A percentile compares a stretch with the other conserved stretches of the same genome.
phyloP scores from a whole-genome alignment of 495 filamentous ascomycete species.

The Filosporella fistucella region DNA sequence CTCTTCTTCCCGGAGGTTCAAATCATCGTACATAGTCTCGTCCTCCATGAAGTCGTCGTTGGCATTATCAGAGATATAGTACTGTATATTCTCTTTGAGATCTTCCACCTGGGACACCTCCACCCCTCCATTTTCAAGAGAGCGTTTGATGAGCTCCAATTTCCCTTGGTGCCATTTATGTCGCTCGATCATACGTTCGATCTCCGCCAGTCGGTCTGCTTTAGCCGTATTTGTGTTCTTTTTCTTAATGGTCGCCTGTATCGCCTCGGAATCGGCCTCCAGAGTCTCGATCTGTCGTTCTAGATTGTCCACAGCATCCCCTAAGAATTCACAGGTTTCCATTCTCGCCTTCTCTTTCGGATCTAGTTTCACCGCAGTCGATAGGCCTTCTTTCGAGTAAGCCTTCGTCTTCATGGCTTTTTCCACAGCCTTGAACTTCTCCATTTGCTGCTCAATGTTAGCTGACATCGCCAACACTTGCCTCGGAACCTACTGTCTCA shows the following conservation, averaged over 20 bases:
- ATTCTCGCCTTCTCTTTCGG: slow-evolving; percentile 91
- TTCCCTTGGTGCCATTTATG: slow-evolving; percentile 97
- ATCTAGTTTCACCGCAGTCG: slow-evolving; percentile 85
- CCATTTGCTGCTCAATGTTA: slow-evolving; percentile 78
- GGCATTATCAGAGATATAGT: slow-evolving; percentile 89
- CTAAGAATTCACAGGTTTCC: slow-evolving; percentile 80
- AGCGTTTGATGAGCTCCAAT: slow-evolving; percentile 83
- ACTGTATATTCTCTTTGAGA: slow-evolving; percentile 85
- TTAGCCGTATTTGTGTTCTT: slow-evolving; percentile 80
- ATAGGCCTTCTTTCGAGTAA: slow-evolving; percentile 95
- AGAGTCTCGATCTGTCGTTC: slow-evolving; percentile 87
- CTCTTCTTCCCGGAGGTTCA: slow-evolving; percentile 88
- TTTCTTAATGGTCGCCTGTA: slow-evolving; percentile 90
- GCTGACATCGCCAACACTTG: slow-evolving; percentile 7
- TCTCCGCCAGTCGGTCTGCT: slow-evolving; percentile 80
- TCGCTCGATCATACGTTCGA: slow-evolving; percentile 77
- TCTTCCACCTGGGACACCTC: slow-evolving; percentile 81
- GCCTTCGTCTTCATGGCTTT: slow-evolving; percentile 99
- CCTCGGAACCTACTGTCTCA: slow-evolving; percentile 66
- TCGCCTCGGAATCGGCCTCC: slow-evolving; percentile 83
- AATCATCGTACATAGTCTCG: slow-evolving; percentile 87
- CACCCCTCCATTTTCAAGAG: slow-evolving; percentile 86
- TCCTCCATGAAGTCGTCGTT: slow-evolving; percentile 88
- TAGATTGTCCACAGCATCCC: slow-evolving; percentile 84
- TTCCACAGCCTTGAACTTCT: slow-evolving; percentile 99